Percentiles rank a stretch among this genome's conserved stretches.
Conservation (phyloP, 257 asterid genomes). For the Jaltomata sinuosa region DNA sequence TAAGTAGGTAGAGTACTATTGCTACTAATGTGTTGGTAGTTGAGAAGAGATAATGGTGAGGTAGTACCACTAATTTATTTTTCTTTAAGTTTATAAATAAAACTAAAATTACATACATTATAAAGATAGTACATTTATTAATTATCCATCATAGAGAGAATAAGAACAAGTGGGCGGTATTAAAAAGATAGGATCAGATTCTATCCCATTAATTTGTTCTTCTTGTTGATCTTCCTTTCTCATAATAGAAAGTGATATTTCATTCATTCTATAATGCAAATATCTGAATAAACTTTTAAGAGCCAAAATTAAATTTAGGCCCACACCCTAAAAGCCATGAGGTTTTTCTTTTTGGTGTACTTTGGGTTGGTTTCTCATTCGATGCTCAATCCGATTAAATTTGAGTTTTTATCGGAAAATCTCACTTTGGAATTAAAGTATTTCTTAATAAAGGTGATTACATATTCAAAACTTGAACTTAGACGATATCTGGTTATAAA, state of each 20-base stretch:
- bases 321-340: background rate
- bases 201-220: conserved; percentile 2
- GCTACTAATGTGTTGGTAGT: background rate
- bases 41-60: background rate
- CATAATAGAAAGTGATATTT: conserved; percentile 6
- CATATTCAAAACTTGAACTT: too few relatives aligned
- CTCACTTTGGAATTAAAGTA: too few relatives aligned
- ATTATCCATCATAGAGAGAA: background rate
- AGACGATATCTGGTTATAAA: too few relatives aligned
- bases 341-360: background rate
- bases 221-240: conserved; percentile 3
- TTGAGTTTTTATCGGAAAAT: too few relatives aligned
- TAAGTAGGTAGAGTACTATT: too few relatives aligned
- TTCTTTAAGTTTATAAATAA: background rate
- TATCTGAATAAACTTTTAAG: background rate
- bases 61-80: background rate
- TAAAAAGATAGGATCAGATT: conserved; percentile 21
- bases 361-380: background rate
- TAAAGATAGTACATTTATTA: background rate
- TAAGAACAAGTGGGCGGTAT: background rate
- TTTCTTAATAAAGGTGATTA: too few relatives aligned
- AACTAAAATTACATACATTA: background rate
- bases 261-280: background rate
- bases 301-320: background rate
- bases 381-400: too few relatives aligned